Conservation (phyloP, 768 basidiomycete species). For the Suillus subaureus region DNA sequence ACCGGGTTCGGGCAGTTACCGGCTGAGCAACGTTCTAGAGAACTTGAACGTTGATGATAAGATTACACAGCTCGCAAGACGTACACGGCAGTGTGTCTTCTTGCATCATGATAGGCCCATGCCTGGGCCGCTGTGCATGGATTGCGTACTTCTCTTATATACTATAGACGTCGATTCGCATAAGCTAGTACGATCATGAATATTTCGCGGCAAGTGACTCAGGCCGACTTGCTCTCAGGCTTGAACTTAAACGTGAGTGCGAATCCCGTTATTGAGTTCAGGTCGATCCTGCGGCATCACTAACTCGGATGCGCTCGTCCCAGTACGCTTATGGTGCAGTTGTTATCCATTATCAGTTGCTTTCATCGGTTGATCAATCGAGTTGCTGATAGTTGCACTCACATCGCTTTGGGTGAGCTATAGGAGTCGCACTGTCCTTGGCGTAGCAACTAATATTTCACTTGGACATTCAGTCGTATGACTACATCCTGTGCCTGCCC, state of each 20-base stretch:
- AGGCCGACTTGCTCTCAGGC: neutral
- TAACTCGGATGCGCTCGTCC: neutral
- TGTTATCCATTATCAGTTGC: neutral
- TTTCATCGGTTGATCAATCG: neutral
- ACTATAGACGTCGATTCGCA: neutral
- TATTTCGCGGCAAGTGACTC: neutral
- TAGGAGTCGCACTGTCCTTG: neutral
- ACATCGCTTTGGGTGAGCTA: neutral
- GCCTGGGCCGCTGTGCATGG: neutral
- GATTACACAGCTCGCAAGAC: neutral
- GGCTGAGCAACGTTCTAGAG: neutral
- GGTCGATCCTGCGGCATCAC: neutral
- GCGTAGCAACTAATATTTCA: neutral
- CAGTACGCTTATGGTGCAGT: neutral
- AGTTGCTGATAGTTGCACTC: neutral
- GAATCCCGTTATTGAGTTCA: neutral
- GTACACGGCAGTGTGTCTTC: neutral
- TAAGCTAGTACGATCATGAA: neutral
- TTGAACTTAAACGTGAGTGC: neutral
- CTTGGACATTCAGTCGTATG: neutral
- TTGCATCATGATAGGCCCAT: neutral
- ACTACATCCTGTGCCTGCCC: neutral
- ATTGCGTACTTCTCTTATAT: neutral
- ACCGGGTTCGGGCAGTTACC: neutral
- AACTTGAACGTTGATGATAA: neutral